phyloP scores from a whole-genome alignment of 306 rosid genomes.

The Notholithocarpus densiflorus region DNA sequence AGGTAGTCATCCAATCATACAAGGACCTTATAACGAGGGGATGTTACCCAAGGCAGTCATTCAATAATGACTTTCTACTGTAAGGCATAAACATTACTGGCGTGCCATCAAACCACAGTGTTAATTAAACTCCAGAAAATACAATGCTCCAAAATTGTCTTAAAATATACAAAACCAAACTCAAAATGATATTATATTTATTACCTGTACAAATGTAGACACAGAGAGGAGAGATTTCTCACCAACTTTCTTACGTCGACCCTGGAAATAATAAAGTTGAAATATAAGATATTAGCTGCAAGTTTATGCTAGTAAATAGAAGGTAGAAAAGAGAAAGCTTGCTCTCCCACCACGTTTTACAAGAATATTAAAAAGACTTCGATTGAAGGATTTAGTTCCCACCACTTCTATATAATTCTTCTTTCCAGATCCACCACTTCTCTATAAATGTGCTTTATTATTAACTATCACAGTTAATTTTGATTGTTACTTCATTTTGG shows the following conservation, averaged over 20 bases:
- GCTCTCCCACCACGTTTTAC: background rate
- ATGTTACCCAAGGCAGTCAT: no score
- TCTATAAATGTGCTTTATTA: background rate
- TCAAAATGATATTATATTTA: background rate
- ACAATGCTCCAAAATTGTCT: background rate
- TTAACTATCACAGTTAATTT: background rate
- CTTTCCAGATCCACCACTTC: background rate
- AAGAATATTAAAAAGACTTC: background rate
- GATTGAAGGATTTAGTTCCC: background rate
- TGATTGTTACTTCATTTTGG: background rate
- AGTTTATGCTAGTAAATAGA: background rate
- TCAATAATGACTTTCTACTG: no score
- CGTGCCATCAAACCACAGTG: background rate
- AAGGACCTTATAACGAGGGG: no score
- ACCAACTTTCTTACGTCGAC: background rate
- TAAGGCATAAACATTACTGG: background rate
- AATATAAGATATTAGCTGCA: background rate
- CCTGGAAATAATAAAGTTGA: background rate
- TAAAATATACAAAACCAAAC: background rate
- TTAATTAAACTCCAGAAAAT: background rate
- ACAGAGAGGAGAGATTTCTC: background rate
- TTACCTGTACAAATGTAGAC: conserved; percentile 5
- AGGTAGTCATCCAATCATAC: no score
- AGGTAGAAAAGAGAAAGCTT: background rate
- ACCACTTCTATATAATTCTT: background rate